A percentile compares a stretch with the other conserved stretches of the same genome.
Evolutionary conservation across 139 green algal genomes (phyloP).

Genomic region (Tetradesmus obliquus): DNA sequence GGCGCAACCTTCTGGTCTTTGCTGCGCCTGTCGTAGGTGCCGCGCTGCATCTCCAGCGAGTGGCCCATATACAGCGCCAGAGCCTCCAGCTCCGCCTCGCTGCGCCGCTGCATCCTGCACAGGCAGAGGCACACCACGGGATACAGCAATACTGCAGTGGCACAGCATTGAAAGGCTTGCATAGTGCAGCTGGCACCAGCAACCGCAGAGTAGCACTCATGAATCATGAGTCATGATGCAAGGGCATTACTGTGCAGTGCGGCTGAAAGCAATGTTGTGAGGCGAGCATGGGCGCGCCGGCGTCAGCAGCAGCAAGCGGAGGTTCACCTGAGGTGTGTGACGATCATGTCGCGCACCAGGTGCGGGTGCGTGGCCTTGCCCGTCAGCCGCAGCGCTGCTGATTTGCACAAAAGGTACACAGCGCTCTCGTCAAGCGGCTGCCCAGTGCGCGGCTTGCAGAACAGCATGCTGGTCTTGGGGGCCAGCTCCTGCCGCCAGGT

Average conservation of each 20-base stretch:
- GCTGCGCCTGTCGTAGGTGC: constrained; percentile 74
- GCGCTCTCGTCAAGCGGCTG: background rate
- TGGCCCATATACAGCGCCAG: constrained; percentile 85
- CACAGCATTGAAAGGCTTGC: background rate
- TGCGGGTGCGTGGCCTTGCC: constrained; percentile 75
- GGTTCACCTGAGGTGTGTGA: constrained; percentile 59
- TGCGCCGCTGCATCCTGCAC: constrained; percentile 49
- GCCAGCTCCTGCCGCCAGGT: constrained; percentile 57
- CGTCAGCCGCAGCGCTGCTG: constrained; percentile 39
- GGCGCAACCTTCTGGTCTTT: constrained; percentile 72
- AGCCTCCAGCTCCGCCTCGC: constrained; percentile 76
- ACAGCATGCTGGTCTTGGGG: constrained; percentile 34
- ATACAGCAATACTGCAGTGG: background rate
- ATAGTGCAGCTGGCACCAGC: background rate
- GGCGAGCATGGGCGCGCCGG: background rate
- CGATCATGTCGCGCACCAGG: constrained; percentile 76
- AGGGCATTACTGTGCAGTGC: background rate
- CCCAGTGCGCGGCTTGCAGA: constrained; percentile 56
- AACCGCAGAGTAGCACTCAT: background rate
- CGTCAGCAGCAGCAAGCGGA: background rate
- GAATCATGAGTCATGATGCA: background rate
- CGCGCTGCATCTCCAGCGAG: constrained; percentile 69
- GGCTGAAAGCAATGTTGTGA: background rate
- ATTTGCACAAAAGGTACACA: constrained; percentile 19
- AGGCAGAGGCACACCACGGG: background rate